These are phyloP conservation scores for Shiraia sp. DNA, from an alignment of 2,329 filamentous ascomycete genomes.

Conservation along the genomic window DNA sequence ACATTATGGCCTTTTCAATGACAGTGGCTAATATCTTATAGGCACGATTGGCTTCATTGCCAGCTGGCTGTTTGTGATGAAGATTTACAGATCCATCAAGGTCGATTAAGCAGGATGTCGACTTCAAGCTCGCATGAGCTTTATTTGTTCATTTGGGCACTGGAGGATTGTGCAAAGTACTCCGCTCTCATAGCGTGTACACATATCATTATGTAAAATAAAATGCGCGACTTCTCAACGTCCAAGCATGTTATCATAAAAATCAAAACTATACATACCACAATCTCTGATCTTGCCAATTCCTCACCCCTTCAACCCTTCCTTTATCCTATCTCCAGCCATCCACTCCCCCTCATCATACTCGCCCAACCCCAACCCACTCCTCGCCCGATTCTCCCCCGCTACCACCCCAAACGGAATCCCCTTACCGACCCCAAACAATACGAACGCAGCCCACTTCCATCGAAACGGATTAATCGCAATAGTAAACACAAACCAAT, in stretches of 20 bases:
- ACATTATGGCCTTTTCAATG: background rate
- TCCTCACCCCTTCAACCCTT: background rate
- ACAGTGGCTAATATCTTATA: conserved; percentile 44
- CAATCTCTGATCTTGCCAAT: background rate
- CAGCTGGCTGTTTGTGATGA: conserved; percentile 90
- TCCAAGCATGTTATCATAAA: too few species aligned
- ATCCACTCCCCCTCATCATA: conserved; percentile 1
- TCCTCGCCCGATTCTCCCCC: conserved; percentile 65
- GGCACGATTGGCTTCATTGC: conserved; percentile 95
- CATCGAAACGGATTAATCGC: conserved; percentile 82
- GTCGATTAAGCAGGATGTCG: conserved; percentile 67
- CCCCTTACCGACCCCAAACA: conserved; percentile 71
- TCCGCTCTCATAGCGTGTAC: too few species aligned
- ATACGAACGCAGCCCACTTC: conserved; percentile 87
- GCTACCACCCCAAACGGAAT: conserved; percentile 69
- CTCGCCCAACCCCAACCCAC: conserved; percentile 53
- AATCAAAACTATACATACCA: too few species aligned
- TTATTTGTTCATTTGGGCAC: too few species aligned
- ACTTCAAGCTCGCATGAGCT: too few species aligned
- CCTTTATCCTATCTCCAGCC: conserved; percentile 1
- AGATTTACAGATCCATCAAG: conserved; percentile 97
- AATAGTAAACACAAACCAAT: conserved; percentile 83
- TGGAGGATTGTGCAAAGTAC: too few species aligned
- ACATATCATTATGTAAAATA: too few species aligned
- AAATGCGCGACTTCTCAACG: too few species aligned